A percentile compares a stretch with the other conserved stretches of the same genome.
Conservation (phyloP, 2,329 filamentous ascomycete genomes). For the Metarhizium anisopliae region DNA sequence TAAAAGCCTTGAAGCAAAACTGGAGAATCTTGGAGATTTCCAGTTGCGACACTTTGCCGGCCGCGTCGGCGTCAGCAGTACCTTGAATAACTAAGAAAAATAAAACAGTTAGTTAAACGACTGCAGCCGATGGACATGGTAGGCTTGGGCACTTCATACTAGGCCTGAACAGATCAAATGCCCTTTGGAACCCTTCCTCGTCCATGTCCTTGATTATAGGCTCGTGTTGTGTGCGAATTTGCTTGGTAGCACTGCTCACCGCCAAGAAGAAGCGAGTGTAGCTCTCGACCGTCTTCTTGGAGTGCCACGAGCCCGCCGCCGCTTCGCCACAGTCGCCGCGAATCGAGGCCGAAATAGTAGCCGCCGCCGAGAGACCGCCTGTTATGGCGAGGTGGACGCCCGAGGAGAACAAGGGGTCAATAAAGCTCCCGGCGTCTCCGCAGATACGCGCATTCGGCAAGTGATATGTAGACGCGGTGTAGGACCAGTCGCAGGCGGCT, state of each 20-base stretch:
- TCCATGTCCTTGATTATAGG: slow-evolving; percentile 31
- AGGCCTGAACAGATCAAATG: slow-evolving; percentile 31
- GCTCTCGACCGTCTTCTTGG: slow-evolving; percentile 31
- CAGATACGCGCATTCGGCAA: slow-evolving; percentile 28
- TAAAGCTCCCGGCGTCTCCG: slow-evolving; percentile 40
- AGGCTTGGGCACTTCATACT: slow-evolving; percentile 18
- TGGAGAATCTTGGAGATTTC: slow-evolving; percentile 23
- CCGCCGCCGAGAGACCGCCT: slow-evolving; percentile 34
- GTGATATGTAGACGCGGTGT: slow-evolving; percentile 33
- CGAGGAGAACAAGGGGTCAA: slow-evolving; percentile 40
- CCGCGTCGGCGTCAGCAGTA: slow-evolving; percentile 18
- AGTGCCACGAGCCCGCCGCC: slow-evolving; percentile 31
- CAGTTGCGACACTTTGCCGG: slow-evolving; percentile 18
- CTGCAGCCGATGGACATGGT: background rate
- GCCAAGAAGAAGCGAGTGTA: slow-evolving; percentile 36
- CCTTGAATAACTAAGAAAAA: slow-evolving; percentile 26
- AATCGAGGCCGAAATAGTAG: slow-evolving; percentile 30
- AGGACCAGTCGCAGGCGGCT: slow-evolving; percentile 37
- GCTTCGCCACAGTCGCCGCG: slow-evolving; percentile 29
- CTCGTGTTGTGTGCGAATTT: slow-evolving; percentile 29
- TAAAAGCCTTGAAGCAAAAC: slow-evolving; percentile 24
- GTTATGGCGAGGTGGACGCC: slow-evolving; percentile 36
- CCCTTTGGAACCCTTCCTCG: slow-evolving; percentile 32
- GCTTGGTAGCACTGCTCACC: slow-evolving; percentile 19
- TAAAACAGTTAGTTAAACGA: background rate